Base-by-base conservation (phyloP, 1,284 basidiomycete genomes). In the Neolentinus lepideus region DNA sequence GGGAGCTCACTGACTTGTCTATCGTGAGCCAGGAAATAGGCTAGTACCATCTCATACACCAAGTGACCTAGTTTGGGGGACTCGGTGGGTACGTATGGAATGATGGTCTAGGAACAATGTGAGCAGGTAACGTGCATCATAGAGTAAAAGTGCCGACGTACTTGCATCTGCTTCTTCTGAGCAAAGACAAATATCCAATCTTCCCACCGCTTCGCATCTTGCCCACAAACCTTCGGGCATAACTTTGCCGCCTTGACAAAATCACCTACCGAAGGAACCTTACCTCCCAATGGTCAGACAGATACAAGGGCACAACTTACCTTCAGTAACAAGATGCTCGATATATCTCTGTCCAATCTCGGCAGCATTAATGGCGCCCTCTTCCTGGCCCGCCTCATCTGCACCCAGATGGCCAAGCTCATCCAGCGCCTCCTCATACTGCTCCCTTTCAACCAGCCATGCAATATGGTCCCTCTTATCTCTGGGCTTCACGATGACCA, bases 41-140 rank as follows among this genome's bases (percentile, higher is more conserved):
- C 92, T 1, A 99, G 78, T 48, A 98, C 86, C 90, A 98, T 93
- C 69, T 97, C 95, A 69, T 99, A 99, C 2, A 97, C 91, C 26
- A 94, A 69, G 61, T 85, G 85, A 50, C 87, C 84, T 12, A 99
- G 79, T 52, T 84, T 85, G 0, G 95, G 96, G 3, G 83, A 75
- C 26, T 88, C 79, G 0, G 87, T 94, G 0, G 97, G 97, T 0
- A 98, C 83, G 64, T 83, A 88, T 0, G 95, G 95, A 50, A 98
- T 94, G 57, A 98, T 90, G 2, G 83, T 77, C 87, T 94, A 63
- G 14, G 38, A 31, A 33, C 31, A 25, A n/a, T 22, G 6, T 52
- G 48, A 50, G 47, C 10, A 29, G n/a, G n/a, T n/a, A n/a, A n/a
- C n/a, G n/a, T n/a, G n/a, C n/a, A n/a, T n/a, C n/a, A n/a, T n/a